Evolutionary conservation across 805 yeast species (phyloP).

Genomic region (Grigorovia yakushimaensis): DNA sequence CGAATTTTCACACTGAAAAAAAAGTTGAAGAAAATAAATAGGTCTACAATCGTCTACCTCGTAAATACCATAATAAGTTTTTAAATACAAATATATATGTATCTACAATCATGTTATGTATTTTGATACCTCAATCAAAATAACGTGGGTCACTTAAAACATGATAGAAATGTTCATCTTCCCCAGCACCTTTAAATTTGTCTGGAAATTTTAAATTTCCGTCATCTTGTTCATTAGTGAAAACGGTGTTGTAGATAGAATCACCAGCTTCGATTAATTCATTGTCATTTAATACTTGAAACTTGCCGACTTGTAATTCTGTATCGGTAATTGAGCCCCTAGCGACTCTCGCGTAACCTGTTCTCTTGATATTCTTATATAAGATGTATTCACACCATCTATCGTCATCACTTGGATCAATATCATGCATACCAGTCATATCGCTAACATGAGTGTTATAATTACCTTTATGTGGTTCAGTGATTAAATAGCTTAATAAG

Average conservation of each 20-base stretch:
- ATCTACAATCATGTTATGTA: neutral
- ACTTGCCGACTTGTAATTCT: slow-evolving; percentile 91
- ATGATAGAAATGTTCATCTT: slow-evolving; percentile 86
- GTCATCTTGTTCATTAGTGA: slow-evolving; percentile 42
- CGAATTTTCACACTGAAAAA: neutral
- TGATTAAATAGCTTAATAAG: slow-evolving; percentile 81
- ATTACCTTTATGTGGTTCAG: slow-evolving; percentile 79
- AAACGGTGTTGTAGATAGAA: slow-evolving; percentile 43
- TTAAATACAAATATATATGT: neutral
- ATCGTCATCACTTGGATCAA: slow-evolving; percentile 89
- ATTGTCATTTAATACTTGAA: slow-evolving; percentile 42
- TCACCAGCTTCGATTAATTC: slow-evolving; percentile 28
- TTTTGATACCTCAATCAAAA: slow-evolving; percentile 24
- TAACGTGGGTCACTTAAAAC: slow-evolving; percentile 93
- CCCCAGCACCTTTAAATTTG: slow-evolving; percentile 79
- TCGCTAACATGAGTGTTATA: slow-evolving; percentile 86
- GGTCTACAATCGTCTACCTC: neutral
- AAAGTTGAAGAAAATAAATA: neutral
- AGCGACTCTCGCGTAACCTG: slow-evolving; percentile 89
- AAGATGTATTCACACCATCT: slow-evolving; percentile 98
- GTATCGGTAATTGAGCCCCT: slow-evolving; percentile 94
- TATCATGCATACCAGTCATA: slow-evolving; percentile 79
- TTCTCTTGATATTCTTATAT: slow-evolving; percentile 75
- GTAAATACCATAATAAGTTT: neutral
- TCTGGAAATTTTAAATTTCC: slow-evolving; percentile 66